Evolutionary conservation across 805 yeast species (phyloP), one percentile per base, ranked within the genome.

Genomic region (Yarrowia phangngaensis): DNA sequence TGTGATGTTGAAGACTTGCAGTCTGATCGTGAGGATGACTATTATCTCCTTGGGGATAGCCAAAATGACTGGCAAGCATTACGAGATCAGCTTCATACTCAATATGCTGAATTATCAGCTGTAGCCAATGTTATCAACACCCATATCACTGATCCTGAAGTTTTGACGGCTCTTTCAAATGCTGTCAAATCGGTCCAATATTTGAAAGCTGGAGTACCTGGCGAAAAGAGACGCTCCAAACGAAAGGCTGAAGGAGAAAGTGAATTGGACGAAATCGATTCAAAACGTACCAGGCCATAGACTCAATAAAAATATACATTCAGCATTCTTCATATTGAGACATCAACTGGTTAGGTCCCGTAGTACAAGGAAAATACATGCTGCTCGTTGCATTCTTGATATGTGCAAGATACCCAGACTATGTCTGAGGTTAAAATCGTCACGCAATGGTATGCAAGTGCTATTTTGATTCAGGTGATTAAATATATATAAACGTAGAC

Each of bases 381-480:
- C n/a, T n/a, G n/a, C n/a, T n/a, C n/a, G n/a, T n/a, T n/a, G n/a
- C n/a, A n/a, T n/a, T n/a, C n/a, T n/a, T n/a, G n/a, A n/a, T n/a
- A n/a, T n/a, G n/a, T n/a, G n/a, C n/a, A n/a, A n/a, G n/a, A n/a
- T n/a, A n/a, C n/a, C n/a, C n/a, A n/a, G n/a, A n/a, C n/a, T n/a
- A n/a, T n/a, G n/a, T n/a, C n/a, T n/a, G n/a, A n/a, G n/a, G n/a
- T n/a, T n/a, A n/a, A n/a, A n/a, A n/a, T n/a, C n/a, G n/a, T n/a
- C n/a, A n/a, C n/a, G n/a, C n/a, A n/a, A n/a, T n/a, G n/a, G n/a
- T n/a, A n/a, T n/a, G n/a, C n/a, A n/a, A n/a, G n/a, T n/a, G n/a
- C n/a, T n/a, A n/a, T n/a, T n/a, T n/a, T n/a, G n/a, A n/a, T n/a
- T 35, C 30, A 35, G 30, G 29, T 20, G 38, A 34, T 36, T 36